A percentile compares a stretch with the other conserved stretches of the same genome.
Conservation (phyloP, 2,329 filamentous ascomycete species). For the Penicillium sp. region DNA sequence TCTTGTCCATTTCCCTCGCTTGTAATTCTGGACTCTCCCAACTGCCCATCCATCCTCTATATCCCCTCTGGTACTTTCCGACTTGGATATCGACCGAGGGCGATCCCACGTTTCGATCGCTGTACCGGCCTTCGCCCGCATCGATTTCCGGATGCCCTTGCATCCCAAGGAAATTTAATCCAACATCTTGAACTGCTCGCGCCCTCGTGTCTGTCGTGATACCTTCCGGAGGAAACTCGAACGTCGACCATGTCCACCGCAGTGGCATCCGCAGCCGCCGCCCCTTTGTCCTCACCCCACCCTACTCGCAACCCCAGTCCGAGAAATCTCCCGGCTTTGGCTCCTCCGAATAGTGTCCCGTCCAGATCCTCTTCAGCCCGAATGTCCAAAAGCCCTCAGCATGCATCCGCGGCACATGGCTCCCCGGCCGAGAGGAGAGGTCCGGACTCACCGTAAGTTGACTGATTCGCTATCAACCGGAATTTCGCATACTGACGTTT, state of each 20-base stretch:
- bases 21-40: constrained; percentile 5
- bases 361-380: constrained; percentile 35
- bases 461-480: background rate
- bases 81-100: constrained; percentile 4
- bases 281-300: constrained; percentile 45
- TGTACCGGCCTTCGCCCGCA: background rate
- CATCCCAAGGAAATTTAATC: constrained; percentile 3
- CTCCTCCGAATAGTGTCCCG: constrained; percentile 21
- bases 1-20: constrained; percentile 15
- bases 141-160: constrained; percentile 3
- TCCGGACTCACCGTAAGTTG: constrained; percentile 49
- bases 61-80: background rate
- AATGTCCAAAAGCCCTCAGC: constrained; percentile 31
- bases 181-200: background rate
- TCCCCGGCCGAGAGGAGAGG: constrained; percentile 38
- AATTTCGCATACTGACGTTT: background rate
- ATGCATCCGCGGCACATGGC: constrained; percentile 34
- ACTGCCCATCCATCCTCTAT: background rate
- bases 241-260: constrained; percentile 45
- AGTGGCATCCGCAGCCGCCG: constrained; percentile 45
- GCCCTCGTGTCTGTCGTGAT: background rate
- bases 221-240: background rate
- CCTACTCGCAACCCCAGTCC: constrained; percentile 45
- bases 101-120: constrained; percentile 6
- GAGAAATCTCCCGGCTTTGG: constrained; percentile 39